Percentiles rank a stretch among this genome's conserved stretches.
phyloP scores from a whole-genome alignment of 1,284 basidiomycete species.

The Pseudozyma flocculosa region DNA sequence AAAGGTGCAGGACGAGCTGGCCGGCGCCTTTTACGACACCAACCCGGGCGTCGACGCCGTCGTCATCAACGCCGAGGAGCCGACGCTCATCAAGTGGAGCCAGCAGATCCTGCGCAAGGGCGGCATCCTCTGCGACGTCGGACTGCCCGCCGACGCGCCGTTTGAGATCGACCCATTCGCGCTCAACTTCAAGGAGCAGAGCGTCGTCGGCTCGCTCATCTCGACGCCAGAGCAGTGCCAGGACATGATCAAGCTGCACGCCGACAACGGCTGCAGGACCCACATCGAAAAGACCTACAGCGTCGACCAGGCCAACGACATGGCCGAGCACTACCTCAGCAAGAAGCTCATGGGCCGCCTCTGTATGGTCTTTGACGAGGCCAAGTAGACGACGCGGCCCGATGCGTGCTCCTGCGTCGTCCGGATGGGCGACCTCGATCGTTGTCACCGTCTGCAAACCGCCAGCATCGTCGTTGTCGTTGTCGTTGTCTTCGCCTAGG shows the following conservation, averaged over 20 bases:
- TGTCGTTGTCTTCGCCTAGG: no score
- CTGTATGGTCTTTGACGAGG: constrained; percentile 29
- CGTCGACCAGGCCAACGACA: constrained; percentile 43
- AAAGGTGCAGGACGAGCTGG: constrained; percentile 33
- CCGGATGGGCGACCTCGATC: no score
- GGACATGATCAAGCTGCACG: constrained; percentile 46
- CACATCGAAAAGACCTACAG: constrained; percentile 46
- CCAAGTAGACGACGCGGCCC: background rate
- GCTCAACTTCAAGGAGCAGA: constrained; percentile 51
- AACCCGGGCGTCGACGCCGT: constrained; percentile 50
- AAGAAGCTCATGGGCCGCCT: constrained; percentile 40
- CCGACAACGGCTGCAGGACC: constrained; percentile 33
- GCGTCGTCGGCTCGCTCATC: constrained; percentile 42
- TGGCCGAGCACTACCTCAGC: constrained; percentile 40
- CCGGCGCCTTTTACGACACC: constrained; percentile 37
- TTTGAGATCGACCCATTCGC: constrained; percentile 44
- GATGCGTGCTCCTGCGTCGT: no score
- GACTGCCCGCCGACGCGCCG: constrained; percentile 42
- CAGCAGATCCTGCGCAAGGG: constrained; percentile 49
- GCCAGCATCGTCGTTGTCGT: no score
- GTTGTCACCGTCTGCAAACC: no score
- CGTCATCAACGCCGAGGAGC: constrained; percentile 42
- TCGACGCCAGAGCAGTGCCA: constrained; percentile 47
- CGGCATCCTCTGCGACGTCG: constrained; percentile 42
- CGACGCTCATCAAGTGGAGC: constrained; percentile 29